These are phyloP conservation scores for Hypoxylon sp. DNA, from an alignment of 2,329 filamentous ascomycete species.

Conservation along the genomic window DNA sequence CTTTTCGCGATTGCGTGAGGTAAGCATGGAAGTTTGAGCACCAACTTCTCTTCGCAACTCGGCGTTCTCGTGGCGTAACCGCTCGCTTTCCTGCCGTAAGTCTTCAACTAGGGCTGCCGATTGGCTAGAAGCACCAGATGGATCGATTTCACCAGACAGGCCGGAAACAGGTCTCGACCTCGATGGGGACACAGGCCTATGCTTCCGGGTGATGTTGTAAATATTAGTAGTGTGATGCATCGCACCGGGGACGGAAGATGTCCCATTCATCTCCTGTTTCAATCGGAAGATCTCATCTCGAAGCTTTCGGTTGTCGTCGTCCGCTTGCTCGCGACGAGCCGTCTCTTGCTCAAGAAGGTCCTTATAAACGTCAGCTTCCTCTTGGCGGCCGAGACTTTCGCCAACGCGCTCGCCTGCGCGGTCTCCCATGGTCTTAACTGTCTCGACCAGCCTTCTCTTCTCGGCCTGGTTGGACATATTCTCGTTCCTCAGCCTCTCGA, in stretches of 20 bases:
- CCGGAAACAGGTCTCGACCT: conserved; percentile 64
- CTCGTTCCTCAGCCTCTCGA: conserved; percentile 84
- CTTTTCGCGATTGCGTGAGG: conserved; percentile 93
- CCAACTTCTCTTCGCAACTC: conserved; percentile 92
- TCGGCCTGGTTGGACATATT: conserved; percentile 83
- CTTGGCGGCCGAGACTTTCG: conserved; percentile 64
- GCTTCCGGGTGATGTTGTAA: conserved; percentile 72
- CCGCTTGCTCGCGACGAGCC: conserved; percentile 85
- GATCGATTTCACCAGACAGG: conserved; percentile 63
- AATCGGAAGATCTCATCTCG: conserved; percentile 86
- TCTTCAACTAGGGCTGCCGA: conserved; percentile 82
- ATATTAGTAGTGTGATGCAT: conserved; percentile 73
- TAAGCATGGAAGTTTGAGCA: conserved; percentile 97
- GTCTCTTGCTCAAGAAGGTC: conserved; percentile 94
- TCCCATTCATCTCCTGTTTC: conserved; percentile 65
- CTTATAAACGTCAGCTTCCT: conserved; percentile 89
- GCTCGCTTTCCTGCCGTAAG: conserved; percentile 73
- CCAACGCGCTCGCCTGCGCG: conserved; percentile 59
- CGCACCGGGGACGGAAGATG: conserved; percentile 28
- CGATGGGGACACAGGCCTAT: conserved; percentile 58
- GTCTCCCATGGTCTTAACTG: conserved; percentile 70
- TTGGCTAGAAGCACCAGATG: conserved; percentile 65
- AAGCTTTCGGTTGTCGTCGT: conserved; percentile 86
- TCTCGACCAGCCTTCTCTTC: conserved; percentile 85
- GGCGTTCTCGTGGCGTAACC: conserved; percentile 90